phyloP scores from a whole-genome alignment of 768 basidiomycete species.

The Vishniacozyma victoriae region DNA sequence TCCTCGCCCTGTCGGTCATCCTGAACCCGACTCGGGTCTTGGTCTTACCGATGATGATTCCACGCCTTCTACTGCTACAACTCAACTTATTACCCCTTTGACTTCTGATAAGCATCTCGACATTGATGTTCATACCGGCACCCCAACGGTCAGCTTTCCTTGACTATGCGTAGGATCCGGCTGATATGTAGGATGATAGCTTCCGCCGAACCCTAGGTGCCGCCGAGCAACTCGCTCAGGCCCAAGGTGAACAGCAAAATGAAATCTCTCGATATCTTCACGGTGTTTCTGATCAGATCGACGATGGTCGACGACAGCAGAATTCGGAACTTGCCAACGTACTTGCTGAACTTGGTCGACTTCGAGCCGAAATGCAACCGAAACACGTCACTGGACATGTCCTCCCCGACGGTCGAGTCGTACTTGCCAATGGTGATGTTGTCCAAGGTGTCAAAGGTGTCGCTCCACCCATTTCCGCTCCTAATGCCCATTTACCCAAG shows the following conservation, averaged over 20 bases:
- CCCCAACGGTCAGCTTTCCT: conserved; percentile 5
- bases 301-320: conserved; percentile 21
- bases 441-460: conserved; percentile 36
- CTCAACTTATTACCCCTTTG: conserved; percentile 28
- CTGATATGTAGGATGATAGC: conserved; percentile 17
- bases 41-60: conserved; percentile 20
- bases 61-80: conserved; percentile 8
- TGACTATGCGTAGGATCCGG: neutral
- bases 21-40: conserved; percentile 34
- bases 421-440: conserved; percentile 36
- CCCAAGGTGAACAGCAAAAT: conserved; percentile 45
- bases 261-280: conserved; percentile 45
- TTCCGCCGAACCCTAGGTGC: conserved; percentile 34
- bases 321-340: conserved; percentile 35
- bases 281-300: conserved; percentile 40
- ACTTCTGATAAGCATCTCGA: conserved; percentile 8
- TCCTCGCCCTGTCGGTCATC: conserved; percentile 28
- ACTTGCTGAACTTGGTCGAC: conserved; percentile 37
- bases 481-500: conserved; percentile 18
- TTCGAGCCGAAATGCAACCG: conserved; percentile 38
- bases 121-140: too few relatives aligned
- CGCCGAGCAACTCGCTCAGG: conserved; percentile 33
- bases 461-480: conserved; percentile 13
- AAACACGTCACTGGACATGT: conserved; percentile 36
- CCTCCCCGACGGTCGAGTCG: conserved; percentile 36